Evolutionary conservation across 257 asterid species (phyloP), one percentile per base, ranked within the genome.

Genomic region (Scutellaria barbata): DNA sequence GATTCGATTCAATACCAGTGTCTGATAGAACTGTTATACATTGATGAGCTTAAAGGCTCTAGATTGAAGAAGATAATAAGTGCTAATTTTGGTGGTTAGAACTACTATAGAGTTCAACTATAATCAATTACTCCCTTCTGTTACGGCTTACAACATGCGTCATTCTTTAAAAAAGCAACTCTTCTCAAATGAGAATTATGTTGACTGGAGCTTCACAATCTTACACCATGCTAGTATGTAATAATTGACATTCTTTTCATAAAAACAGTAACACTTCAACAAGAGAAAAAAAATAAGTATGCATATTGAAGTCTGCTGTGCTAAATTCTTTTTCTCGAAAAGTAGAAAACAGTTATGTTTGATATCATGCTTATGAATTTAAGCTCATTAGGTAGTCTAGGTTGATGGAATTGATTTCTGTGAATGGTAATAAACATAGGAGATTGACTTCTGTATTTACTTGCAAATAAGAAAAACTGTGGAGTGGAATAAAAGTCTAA

Each of bases 21-120:
- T 54, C 47, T 10, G 8, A 37, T 47, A 47, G 35, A 46, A 20
- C 40, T 25, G 25, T 12, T 48, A 25, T 65, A 55, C n/a, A 18
- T 14, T 57, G 61, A 18, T 74, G 57, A 64, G 51, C 33, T 42
- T 10, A 16, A 7, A 65, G 35, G 48, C 42, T 73, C 37, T 41
- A 11, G 35, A 33, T 8, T 13, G 17, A 55, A 55, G 33, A 54
- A 48, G 17, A 55, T 18, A n/a, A 20, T n/a, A n/a, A n/a, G 11
- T 37, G 45, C 52, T 20, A 30, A 16, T 50, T 30, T 45, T 60
- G 57, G 43, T n/a, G 48, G 46, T 63, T 33, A 4, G 10, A 11
- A 59, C 17, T 35, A 14, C 47, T 8, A 59, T 7, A 12, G 63
- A 30, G 46, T 37, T 13, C 47, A 59, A 59, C 20, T 37, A 3